Conservation (phyloP, 805 yeast species). For the Dipodascus albidus region DNA sequence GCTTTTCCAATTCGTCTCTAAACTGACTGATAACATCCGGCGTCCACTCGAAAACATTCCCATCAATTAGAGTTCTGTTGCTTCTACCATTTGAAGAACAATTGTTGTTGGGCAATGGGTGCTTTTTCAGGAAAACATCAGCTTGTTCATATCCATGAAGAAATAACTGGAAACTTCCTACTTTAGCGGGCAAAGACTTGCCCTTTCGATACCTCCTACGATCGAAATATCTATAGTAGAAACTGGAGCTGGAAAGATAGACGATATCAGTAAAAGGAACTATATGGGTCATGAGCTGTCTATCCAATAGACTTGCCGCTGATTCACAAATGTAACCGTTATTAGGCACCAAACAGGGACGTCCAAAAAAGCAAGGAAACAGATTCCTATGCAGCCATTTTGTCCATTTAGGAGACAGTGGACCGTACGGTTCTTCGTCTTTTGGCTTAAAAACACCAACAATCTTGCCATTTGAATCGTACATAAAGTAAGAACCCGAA, state of each 20-base stretch:
- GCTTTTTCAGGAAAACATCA: slow-evolving; percentile 39
- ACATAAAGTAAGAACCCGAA: slow-evolving; percentile 58
- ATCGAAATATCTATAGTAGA: slow-evolving; percentile 45
- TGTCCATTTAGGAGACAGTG: slow-evolving; percentile 67
- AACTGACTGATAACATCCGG: slow-evolving; percentile 37
- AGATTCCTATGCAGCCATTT: slow-evolving; percentile 68
- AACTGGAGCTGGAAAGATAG: slow-evolving; percentile 34
- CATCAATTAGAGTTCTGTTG: slow-evolving; percentile 2
- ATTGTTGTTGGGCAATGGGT: slow-evolving; percentile 43
- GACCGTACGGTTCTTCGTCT: slow-evolving; percentile 75
- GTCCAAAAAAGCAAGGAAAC: slow-evolving; percentile 68
- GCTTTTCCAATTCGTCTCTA: slow-evolving; percentile 50
- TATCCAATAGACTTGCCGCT: slow-evolving; percentile 57
- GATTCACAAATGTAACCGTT: slow-evolving; percentile 62
- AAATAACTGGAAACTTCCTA: slow-evolving; percentile 61
- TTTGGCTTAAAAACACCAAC: slow-evolving; percentile 66
- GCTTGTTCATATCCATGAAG: slow-evolving; percentile 50
- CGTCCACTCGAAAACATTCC: slow-evolving; percentile 40
- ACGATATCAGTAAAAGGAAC: slow-evolving; percentile 60
- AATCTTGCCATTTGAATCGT: slow-evolving; percentile 25
- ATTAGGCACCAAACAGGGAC: slow-evolving; percentile 63
- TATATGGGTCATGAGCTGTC: slow-evolving; percentile 43
- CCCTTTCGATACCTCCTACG: slow-evolving; percentile 15
- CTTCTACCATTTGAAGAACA: slow-evolving; percentile 4
- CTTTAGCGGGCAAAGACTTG: slow-evolving; percentile 30